Conservation (phyloP, 768 basidiomycete species). For the Tricholomella constricta region DNA sequence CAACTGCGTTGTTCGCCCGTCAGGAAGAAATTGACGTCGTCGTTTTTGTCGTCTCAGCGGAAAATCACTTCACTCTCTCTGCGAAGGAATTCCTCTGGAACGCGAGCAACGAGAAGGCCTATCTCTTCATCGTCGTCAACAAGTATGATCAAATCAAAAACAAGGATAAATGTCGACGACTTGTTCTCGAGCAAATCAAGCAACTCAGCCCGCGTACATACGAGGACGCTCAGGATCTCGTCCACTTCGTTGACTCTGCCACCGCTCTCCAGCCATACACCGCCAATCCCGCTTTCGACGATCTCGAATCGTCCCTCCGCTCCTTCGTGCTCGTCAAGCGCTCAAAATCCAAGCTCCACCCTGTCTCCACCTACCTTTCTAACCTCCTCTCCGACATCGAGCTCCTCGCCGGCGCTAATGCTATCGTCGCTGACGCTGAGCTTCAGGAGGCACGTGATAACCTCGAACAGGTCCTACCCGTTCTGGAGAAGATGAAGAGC, state of each 20-base stretch:
- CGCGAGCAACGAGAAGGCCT: slow-evolving; percentile 96
- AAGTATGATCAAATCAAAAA: slow-evolving; percentile 95
- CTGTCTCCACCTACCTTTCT: slow-evolving; percentile 87
- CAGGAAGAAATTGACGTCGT: slow-evolving; percentile 99
- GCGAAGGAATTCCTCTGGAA: slow-evolving; percentile 92
- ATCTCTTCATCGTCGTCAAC: slow-evolving; percentile 98
- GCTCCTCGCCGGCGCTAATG: slow-evolving; percentile 82
- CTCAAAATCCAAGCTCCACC: slow-evolving; percentile 93
- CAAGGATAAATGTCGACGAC: slow-evolving; percentile 87
- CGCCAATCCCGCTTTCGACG: slow-evolving; percentile 73
- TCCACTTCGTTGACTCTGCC: slow-evolving; percentile 97
- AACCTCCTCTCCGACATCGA: slow-evolving; percentile 91
- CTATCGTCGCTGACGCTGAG: slow-evolving; percentile 82
- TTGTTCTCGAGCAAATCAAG: slow-evolving; percentile 92
- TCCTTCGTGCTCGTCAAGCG: slow-evolving; percentile 97
- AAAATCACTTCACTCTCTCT: slow-evolving; percentile 97
- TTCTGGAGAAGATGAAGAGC: slow-evolving; percentile 85
- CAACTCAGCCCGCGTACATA: slow-evolving; percentile 90
- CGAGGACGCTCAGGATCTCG: slow-evolving; percentile 88
- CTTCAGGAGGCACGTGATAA: slow-evolving; percentile 70
- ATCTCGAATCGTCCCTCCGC: slow-evolving; percentile 86
- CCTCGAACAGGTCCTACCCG: slow-evolving; percentile 68
- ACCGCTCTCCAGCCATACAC: slow-evolving; percentile 66
- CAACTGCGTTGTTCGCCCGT: slow-evolving; percentile 91
- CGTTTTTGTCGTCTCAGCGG: slow-evolving; percentile 96